Percentiles rank a stretch among this genome's conserved stretches.
phyloP scores from a whole-genome alignment of 768 basidiomycete genomes.

The Lactifluus hygrophoroides region DNA sequence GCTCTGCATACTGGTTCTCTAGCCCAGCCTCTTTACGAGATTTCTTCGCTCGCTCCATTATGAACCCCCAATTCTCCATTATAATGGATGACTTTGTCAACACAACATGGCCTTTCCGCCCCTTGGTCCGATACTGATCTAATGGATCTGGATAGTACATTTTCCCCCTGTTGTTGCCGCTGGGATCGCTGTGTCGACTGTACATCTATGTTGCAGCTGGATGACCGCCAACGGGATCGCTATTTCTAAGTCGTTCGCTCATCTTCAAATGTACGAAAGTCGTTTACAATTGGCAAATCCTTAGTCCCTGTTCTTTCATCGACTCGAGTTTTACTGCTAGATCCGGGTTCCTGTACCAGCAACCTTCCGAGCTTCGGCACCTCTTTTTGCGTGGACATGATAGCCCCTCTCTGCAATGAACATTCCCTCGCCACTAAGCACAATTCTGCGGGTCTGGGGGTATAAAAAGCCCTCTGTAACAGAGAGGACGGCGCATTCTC shows the following conservation, averaged over 20 bases:
- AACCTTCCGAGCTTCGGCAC: not conserved
- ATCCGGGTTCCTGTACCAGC: not conserved
- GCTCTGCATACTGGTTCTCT: too few relatives aligned
- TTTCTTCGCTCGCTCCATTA: not conserved
- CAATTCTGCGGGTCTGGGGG: not conserved
- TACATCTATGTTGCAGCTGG: too few relatives aligned
- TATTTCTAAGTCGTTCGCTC: not conserved
- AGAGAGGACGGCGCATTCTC: not conserved
- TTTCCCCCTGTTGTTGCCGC: not conserved
- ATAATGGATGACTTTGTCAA: not conserved
- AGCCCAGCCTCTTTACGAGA: too few relatives aligned
- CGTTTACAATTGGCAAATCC: not conserved
- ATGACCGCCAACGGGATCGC: not conserved
- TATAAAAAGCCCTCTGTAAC: slow-evolving; percentile 1
- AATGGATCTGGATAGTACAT: not conserved
- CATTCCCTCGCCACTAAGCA: not conserved
- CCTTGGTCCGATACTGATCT: not conserved
- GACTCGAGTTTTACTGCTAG: not conserved
- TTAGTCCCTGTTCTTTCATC: not conserved
- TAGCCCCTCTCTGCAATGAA: not conserved
- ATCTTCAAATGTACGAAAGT: not conserved
- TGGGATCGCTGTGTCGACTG: not conserved
- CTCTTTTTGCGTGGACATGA: not conserved
- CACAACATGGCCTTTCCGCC: not conserved
- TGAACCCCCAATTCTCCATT: not conserved